Evolutionary conservation across 331 rosid species (phyloP), one percentile per base, ranked within the genome.

Genomic region (Telfairia occidentalis): DNA sequence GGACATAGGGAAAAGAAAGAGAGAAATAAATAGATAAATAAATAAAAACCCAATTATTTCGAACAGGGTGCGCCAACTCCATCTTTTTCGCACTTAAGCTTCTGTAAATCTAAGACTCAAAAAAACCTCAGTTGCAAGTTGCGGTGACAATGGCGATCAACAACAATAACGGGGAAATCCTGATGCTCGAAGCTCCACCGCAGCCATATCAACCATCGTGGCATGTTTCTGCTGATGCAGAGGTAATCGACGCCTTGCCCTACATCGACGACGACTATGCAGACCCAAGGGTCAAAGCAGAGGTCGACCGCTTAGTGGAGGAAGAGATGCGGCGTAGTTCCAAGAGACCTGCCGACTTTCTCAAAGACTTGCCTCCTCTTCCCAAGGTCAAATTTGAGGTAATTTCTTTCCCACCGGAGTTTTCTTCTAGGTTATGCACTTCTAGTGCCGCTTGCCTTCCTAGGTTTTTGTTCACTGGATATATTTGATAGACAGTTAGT

Each of bases 291-390:
- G 93, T 95, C 50, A 95, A 95, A 83, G 54, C 77, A 5, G 99
- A 92, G 79, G 99, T 95, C 50, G 97, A 95, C 80, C 96, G 90
- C 43, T 83, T 90, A 70, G 90, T 95, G 7, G 97, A 92, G 83
- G 96, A 91, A 4, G 97, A 95, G 87, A 86, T 95, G 96, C 96
- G 97, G 10, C 93, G 96, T 10, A 95, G 99, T 87, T 81, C 81
- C 8, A 95, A 89, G 69, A 92, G 81, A 82, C 99, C 99, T 3
- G 58, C 96, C 2, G 96, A 92, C 82, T 95, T 95, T 66, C 99
- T 95, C 82, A 88, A 95, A 78, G 99, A 95, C 71, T 81, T 95
- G 57, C 97, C 97, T 9, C 88, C 97, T 15, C 81, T 86, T 37
- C 93, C 96, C 54, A 85, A 79, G 66, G 87, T 85, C 80, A 87